Conservation (phyloP, 257 asterid genomes). For the Solanum clarkiae region DNA sequence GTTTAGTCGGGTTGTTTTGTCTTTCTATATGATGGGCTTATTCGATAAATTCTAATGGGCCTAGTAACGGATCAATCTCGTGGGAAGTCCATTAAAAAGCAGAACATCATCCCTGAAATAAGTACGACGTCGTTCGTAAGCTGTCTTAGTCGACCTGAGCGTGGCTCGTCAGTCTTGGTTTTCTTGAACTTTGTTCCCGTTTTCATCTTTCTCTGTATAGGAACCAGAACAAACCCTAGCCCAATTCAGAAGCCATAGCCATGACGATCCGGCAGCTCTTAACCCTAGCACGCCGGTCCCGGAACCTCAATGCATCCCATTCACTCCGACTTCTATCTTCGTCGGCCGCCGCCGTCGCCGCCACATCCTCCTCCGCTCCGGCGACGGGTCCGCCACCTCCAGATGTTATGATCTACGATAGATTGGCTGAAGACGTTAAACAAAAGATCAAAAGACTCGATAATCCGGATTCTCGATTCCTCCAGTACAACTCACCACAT, state of each 20-base stretch:
- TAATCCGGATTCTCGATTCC: constrained; percentile 58
- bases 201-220: background rate
- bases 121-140: background rate
- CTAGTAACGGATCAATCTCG: background rate
- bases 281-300: constrained; percentile 41
- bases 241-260: background rate
- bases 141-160: background rate
- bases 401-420: constrained; percentile 73
- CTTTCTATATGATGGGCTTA: background rate
- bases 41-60: background rate
- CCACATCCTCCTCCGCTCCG: background rate
- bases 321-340: constrained; percentile 28
- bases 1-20: no score
- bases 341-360: constrained; percentile 27
- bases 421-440: constrained; percentile 60
- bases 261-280: constrained; percentile 75
- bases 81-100: background rate
- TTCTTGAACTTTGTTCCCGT: background rate
- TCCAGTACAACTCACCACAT: constrained; percentile 53
- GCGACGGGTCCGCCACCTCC: constrained; percentile 59
- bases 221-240: constrained; percentile 19
- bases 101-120: background rate
- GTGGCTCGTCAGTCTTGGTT: background rate
- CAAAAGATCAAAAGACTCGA: constrained; percentile 46
- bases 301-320: constrained; percentile 10